Base-by-base conservation (phyloP, 176 grass and related monocot genomes). In the Elaeis guineensis region DNA sequence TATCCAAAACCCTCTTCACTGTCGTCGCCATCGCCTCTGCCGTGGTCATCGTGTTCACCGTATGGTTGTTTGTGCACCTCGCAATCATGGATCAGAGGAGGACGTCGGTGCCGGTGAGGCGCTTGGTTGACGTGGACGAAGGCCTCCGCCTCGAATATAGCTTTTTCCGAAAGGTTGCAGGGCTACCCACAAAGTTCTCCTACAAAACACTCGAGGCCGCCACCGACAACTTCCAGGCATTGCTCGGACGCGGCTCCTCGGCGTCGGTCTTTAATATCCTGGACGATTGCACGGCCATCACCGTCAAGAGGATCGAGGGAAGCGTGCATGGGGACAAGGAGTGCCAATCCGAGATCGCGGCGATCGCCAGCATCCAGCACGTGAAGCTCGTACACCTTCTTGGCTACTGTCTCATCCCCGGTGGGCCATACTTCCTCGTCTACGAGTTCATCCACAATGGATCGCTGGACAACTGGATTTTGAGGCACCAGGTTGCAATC, bases 111-210 rank as follows among this genome's bases (percentile, higher is more conserved):
- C n/a, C n/a, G n/a, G n/a, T n/a, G 50, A 22, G 17, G 1, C 21
- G 64, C 11, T n/a, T 25, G 17, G 50, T 24, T 24, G 20, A 54
- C 20, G 71, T 75, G 12, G 66, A 71, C 58, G 56, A 21, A 25
- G 70, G 72, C 35, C 63, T 61, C 55, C 59, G 78, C 4, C 58
- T 65, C 55, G 73, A 85, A 58, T 90, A 90, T 63, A 90, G 82
- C 86, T 90, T 66, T 78, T 77, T 90, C 75, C 82, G 78, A 11
- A 85, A 82, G 55, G 86, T 90, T 1, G 82, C 86, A 32, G 86
- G 78, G 0, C 59, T 90, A 5, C 84, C 84, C 1, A 8, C 64
- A 26, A 54, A 77, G 58, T 87, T 75, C 67, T 72, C 74, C 4
- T 51, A 78, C 51, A 65, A 70, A 62, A 50, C 50, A 7, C 77